Base-by-base conservation (phyloP, 148 eudicot genomes). In the Cornus kousa region DNA sequence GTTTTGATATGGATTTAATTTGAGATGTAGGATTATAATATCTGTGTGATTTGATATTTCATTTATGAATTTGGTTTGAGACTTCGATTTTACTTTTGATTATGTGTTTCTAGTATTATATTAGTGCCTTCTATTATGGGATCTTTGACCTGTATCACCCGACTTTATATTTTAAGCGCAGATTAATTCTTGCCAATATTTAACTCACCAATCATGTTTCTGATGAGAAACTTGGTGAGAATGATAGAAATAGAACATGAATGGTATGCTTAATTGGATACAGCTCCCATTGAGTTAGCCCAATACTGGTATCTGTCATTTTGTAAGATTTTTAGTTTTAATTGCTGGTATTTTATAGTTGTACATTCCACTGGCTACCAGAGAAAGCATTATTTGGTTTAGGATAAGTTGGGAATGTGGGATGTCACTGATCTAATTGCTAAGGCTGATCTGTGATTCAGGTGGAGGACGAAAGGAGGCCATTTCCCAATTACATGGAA, bases 401-500 rank as follows among this genome's bases (percentile, higher is more conserved):
- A 9, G 22, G 39, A 5, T 66, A 35, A 43, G 66, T 76, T 17
- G 39, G 50, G 71, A 31, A 67, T 40, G 19, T n/a, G 48, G 23
- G 46, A 35, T 8, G 9, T 48, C 1, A 48, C 53, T 48, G 53
- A 48, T 48, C 5, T 35, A 35, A 35, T 35, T 35, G 37, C 37
- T 35, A 35, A 35, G 53, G 53, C 53, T 62, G 67, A 12, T 72
- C 12, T 82, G 80, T 75, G 39, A 75, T 72, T 33, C 75, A 83
- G 87, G 78, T 84, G 33, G 85, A 83, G 76, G 81, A 74, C 39
- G 80, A 55, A 40, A 82, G 88, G 71, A 67, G 88, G 53, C 87
- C 88, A 16, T 35, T 86, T 77, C 78, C 85, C 7, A 65, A 84
- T 80, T 90, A 90, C 80, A 77, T 90, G 79, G 86, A 86, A 74